These are phyloP conservation scores for Thermomyces lanuginosus DNA, from an alignment of 2,329 filamentous ascomycete species.

Conservation along the genomic window DNA sequence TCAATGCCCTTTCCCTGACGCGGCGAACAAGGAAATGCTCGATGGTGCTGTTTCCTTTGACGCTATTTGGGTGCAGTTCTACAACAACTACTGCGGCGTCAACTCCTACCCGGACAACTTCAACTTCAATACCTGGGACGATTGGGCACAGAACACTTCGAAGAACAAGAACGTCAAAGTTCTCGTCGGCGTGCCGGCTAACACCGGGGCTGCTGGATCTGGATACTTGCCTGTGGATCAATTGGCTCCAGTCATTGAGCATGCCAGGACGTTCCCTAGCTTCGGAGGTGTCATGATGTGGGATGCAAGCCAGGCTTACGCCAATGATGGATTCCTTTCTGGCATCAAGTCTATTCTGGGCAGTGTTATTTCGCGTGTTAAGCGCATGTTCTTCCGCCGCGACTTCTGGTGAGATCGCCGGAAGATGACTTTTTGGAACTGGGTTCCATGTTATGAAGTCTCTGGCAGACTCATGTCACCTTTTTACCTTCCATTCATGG, in stretches of 20 bases:
- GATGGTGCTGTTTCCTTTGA: slow-evolving; percentile 40
- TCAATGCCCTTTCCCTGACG: slow-evolving; percentile 52
- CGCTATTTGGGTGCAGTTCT: slow-evolving; percentile 49
- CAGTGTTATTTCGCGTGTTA: slow-evolving; percentile 6
- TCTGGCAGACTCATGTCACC: slow-evolving; percentile 5
- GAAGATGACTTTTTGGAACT: neutral
- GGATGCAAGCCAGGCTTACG: slow-evolving; percentile 47
- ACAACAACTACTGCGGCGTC: slow-evolving; percentile 52
- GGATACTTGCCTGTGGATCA: slow-evolving; percentile 38
- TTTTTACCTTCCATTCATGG: no score
- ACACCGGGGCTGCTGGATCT: slow-evolving; percentile 34
- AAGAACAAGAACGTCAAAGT: slow-evolving; percentile 46
- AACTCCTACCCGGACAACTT: slow-evolving; percentile 42
- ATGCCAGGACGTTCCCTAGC: slow-evolving; percentile 38
- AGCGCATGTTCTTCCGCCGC: slow-evolving; percentile 3
- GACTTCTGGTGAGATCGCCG: slow-evolving; percentile 4
- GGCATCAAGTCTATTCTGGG: slow-evolving; percentile 16
- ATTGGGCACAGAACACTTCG: slow-evolving; percentile 43
- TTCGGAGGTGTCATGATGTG: slow-evolving; percentile 56
- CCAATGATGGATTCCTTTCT: slow-evolving; percentile 41
- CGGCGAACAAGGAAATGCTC: slow-evolving; percentile 41
- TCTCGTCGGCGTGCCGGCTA: slow-evolving; percentile 45
- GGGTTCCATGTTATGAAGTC: neutral
- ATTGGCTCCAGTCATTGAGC: slow-evolving; percentile 37
- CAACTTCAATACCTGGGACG: slow-evolving; percentile 49